Evolutionary conservation across 2,329 filamentous ascomycete genomes (phyloP).

Genomic region (Calonectria pseudoturangicola): DNA sequence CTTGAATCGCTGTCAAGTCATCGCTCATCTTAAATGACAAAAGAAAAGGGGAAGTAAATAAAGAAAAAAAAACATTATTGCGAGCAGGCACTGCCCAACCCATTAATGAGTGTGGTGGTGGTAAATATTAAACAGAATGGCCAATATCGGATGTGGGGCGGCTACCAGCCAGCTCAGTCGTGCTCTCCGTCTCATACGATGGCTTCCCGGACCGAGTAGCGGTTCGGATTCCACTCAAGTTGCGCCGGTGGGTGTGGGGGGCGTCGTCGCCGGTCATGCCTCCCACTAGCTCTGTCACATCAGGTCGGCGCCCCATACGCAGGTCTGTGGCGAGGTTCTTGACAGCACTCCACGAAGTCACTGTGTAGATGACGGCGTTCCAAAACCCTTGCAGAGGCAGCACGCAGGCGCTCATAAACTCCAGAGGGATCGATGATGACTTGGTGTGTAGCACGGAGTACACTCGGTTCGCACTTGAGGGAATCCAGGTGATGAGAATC

Average conservation of each 20-base stretch:
- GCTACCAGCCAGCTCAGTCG: slow-evolving; percentile 68
- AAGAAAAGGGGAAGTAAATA: neutral
- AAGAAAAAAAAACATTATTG: neutral
- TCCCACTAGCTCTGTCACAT: slow-evolving; percentile 60
- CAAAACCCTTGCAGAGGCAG: slow-evolving; percentile 89
- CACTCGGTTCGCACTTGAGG: slow-evolving; percentile 84
- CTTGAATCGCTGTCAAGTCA: slow-evolving; percentile 22
- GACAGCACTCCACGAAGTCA: slow-evolving; percentile 80
- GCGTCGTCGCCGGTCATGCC: slow-evolving; percentile 46
- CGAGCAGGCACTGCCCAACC: slow-evolving; percentile 6
- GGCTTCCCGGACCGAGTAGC: slow-evolving; percentile 56
- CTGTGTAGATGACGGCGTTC: slow-evolving; percentile 86
- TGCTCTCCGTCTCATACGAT: slow-evolving; percentile 69
- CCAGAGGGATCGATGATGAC: slow-evolving; percentile 73
- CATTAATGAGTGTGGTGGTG: slow-evolving; percentile 7
- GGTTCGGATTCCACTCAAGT: slow-evolving; percentile 58
- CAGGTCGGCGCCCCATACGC: slow-evolving; percentile 52
- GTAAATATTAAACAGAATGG: slow-evolving; percentile 7
- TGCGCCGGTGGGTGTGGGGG: slow-evolving; percentile 45
- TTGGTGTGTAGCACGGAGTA: slow-evolving; percentile 78
- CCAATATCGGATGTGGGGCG: slow-evolving; percentile 61
- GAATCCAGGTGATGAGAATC: slow-evolving; percentile 84
- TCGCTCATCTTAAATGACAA: slow-evolving; percentile 17
- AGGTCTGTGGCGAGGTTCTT: slow-evolving; percentile 67
- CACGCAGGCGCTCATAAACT: slow-evolving; percentile 83